These are phyloP conservation scores for Neurospora tetraspora DNA, from an alignment of 495 filamentous ascomycete genomes.

Conservation along the genomic window DNA sequence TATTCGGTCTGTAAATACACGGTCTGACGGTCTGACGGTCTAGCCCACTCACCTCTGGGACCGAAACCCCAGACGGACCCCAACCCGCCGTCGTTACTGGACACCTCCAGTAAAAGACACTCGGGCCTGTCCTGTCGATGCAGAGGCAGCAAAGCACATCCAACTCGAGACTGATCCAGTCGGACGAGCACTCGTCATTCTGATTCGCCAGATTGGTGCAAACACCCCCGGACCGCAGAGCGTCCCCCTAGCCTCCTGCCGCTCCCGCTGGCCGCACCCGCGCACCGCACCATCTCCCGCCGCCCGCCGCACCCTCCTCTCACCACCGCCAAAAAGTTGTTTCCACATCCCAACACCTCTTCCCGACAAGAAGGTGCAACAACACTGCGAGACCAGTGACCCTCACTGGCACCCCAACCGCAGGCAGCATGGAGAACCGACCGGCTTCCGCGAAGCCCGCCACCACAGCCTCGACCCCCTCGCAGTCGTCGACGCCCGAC, in stretches of 20 bases:
- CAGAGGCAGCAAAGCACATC: not conserved
- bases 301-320: constrained; percentile 15
- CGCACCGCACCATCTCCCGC: constrained; percentile 18
- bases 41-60: not conserved
- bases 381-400: constrained; percentile 19
- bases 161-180: constrained; percentile 6
- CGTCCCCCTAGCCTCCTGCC: constrained; percentile 10
- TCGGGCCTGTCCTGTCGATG: constrained; percentile 1
- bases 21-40: not conserved
- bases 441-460: constrained; percentile 20
- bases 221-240: constrained; percentile 16
- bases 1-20: not conserved
- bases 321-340: constrained; percentile 15
- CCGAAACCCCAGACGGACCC: not conserved
- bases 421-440: constrained; percentile 27
- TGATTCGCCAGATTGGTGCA: constrained; percentile 26
- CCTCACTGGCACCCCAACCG: constrained; percentile 12
- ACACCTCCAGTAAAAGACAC: not conserved
- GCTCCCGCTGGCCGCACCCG: constrained; percentile 13
- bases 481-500: constrained; percentile 15
- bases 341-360: not conserved
- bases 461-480: constrained; percentile 12
- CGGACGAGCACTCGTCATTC: constrained; percentile 14
- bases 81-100: not conserved
- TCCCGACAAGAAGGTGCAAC: constrained; percentile 2